Conservation (phyloP, 163 green algal genomes). For the Volvox carteri region DNA sequence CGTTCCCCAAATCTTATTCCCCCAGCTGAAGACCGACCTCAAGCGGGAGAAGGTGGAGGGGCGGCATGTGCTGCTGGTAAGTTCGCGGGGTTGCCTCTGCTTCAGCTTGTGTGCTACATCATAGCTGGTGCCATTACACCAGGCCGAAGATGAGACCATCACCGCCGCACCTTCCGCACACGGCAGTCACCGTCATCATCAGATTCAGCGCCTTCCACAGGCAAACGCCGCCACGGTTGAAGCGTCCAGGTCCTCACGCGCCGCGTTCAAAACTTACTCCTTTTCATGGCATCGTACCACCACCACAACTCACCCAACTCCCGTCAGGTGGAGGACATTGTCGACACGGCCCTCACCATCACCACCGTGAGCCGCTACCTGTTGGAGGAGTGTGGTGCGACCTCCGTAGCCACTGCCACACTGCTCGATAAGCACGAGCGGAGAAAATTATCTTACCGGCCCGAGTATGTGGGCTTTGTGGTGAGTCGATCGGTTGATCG, state of each 20-base stretch:
- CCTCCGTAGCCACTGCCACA: slow-evolving; percentile 68
- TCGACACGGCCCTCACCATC: slow-evolving; percentile 82
- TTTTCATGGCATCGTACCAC: too few relatives aligned
- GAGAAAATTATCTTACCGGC: slow-evolving; percentile 56
- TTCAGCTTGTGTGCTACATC: not conserved
- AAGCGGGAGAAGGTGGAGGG: slow-evolving; percentile 34
- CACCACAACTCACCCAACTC: too few relatives aligned
- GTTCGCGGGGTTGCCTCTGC: not conserved
- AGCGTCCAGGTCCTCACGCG: too few relatives aligned
- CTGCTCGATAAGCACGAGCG: slow-evolving; percentile 83
- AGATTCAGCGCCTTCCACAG: too few relatives aligned
- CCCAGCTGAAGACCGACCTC: slow-evolving; percentile 45
- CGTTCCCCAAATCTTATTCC: too few relatives aligned
- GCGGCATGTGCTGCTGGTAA: slow-evolving; percentile 61
- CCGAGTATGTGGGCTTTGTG: slow-evolving; percentile 37
- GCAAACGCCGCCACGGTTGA: too few relatives aligned
- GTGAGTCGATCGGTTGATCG: too few relatives aligned
- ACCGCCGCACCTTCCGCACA: too few relatives aligned
- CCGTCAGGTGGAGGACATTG: slow-evolving; percentile 86
- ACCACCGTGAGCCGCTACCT: slow-evolving; percentile 56
- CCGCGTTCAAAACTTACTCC: too few relatives aligned
- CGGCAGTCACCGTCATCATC: too few relatives aligned
- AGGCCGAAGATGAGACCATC: too few relatives aligned
- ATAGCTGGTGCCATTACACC: not conserved
- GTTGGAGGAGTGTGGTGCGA: slow-evolving; percentile 57